Conservation (phyloP, 495 filamentous ascomycete species). For the Neurospora discreta region DNA sequence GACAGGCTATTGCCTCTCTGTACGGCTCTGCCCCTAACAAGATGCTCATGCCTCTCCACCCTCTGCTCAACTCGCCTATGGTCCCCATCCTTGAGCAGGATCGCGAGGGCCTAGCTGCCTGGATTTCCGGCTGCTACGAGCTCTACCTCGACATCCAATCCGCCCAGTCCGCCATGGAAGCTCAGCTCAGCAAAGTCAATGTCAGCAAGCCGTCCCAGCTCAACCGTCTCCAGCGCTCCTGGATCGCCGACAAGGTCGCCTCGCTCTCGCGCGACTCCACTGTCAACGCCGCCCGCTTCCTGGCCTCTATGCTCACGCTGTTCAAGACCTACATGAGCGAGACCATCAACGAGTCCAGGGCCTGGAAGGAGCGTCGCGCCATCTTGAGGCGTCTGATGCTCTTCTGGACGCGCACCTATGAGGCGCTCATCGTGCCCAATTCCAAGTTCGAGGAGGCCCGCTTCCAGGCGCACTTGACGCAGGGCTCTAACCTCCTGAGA, state of each 20-base stretch:
- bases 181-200: slow-evolving; percentile 23
- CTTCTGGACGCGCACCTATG: slow-evolving; percentile 49
- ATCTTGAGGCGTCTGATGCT: slow-evolving; percentile 36
- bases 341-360: slow-evolving; percentile 9
- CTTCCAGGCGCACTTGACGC: slow-evolving; percentile 42
- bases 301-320: slow-evolving; percentile 20
- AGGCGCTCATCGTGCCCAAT: slow-evolving; percentile 22
- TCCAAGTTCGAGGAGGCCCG: slow-evolving; percentile 38
- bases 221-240: slow-evolving; percentile 59
- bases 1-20: slow-evolving; percentile 13
- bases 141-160: slow-evolving; percentile 33
- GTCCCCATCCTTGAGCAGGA: slow-evolving; percentile 27
- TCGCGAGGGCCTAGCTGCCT: slow-evolving; percentile 24
- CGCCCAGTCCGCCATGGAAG: slow-evolving; percentile 17
- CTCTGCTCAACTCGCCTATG: slow-evolving; percentile 51
- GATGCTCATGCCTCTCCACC: slow-evolving; percentile 47
- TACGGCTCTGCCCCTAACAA: slow-evolving; percentile 13
- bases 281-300: slow-evolving; percentile 30
- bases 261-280: slow-evolving; percentile 57
- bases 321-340: slow-evolving; percentile 23
- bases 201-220: slow-evolving; percentile 48
- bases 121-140: slow-evolving; percentile 40
- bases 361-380: slow-evolving; percentile 23
- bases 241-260: slow-evolving; percentile 44
- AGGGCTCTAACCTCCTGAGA: slow-evolving; percentile 23